Evolutionary conservation across 2,329 filamentous ascomycete genomes (phyloP).

Genomic region (Aspergillus hiratsukae): DNA sequence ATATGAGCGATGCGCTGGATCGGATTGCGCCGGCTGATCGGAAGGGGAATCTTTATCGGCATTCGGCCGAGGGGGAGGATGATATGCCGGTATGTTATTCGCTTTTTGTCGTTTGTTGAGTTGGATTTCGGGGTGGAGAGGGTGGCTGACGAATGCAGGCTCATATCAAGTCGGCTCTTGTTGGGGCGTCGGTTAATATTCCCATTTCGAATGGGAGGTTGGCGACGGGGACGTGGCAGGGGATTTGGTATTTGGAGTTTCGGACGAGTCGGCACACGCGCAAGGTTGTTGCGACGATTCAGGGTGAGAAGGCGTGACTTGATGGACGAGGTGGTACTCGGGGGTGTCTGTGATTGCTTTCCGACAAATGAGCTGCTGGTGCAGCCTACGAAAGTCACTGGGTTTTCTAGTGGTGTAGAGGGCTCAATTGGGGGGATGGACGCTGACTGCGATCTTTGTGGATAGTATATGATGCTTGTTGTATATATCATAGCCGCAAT

Average conservation of each 20-base stretch:
- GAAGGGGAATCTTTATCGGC: slow-evolving; percentile 73
- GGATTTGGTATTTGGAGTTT: slow-evolving; percentile 95
- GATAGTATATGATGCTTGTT: background rate
- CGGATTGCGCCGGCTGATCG: slow-evolving; percentile 79
- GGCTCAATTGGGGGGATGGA: background rate
- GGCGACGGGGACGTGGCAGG: slow-evolving; percentile 58
- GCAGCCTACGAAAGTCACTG: background rate
- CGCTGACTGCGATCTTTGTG: background rate
- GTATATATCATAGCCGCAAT: background rate
- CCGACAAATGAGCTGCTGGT: background rate
- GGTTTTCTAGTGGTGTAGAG: background rate
- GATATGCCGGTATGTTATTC: slow-evolving; percentile 73
- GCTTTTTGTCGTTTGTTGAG: slow-evolving; percentile 1
- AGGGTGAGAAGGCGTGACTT: slow-evolving; percentile 64
- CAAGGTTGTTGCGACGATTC: slow-evolving; percentile 86
- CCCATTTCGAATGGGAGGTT: slow-evolving; percentile 84
- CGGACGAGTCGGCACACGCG: slow-evolving; percentile 69
- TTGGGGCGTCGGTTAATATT: slow-evolving; percentile 85
- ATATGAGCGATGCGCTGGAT: slow-evolving; percentile 94
- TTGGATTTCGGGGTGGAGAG: background rate
- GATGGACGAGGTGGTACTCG: background rate
- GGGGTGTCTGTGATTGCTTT: slow-evolving; percentile 13
- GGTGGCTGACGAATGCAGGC: slow-evolving; percentile 48
- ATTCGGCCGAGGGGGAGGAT: slow-evolving; percentile 80
- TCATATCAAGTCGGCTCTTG: slow-evolving; percentile 85